phyloP scores from a whole-genome alignment of 1,284 basidiomycete species.

The Trichosporon ovoides region DNA sequence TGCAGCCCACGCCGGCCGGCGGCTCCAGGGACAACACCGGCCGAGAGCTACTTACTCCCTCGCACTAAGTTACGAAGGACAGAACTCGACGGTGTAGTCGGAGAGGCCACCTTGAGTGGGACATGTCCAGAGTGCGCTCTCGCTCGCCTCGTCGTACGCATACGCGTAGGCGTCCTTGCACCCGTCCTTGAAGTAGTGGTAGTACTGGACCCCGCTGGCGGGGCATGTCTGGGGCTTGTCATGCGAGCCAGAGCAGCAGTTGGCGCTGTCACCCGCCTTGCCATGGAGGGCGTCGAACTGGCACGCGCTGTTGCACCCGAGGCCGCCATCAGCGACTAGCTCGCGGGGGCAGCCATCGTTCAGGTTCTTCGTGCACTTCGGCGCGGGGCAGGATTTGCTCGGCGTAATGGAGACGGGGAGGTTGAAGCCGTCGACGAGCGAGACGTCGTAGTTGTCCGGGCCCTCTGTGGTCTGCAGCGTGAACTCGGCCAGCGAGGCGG shows the following conservation, averaged over 20 bases:
- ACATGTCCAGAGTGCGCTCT: slow-evolving; percentile 29
- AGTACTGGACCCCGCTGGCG: background rate
- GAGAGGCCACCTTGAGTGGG: background rate
- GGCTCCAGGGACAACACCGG: no score
- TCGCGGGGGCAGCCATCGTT: slow-evolving; percentile 25
- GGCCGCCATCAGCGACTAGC: background rate
- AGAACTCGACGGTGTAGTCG: slow-evolving; percentile 37
- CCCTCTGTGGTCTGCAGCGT: slow-evolving; percentile 13
- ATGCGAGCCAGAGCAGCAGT: background rate
- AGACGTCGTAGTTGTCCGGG: slow-evolving; percentile 9
- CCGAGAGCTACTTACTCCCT: no score
- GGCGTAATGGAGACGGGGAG: slow-evolving; percentile 16
- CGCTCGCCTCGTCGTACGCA: slow-evolving; percentile 33
- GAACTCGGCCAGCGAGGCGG: slow-evolving; percentile 33
- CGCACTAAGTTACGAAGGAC: slow-evolving; percentile 15
- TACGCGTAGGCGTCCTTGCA: slow-evolving; percentile 35
- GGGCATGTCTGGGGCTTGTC: background rate
- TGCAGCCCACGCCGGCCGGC: no score
- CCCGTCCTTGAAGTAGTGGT: slow-evolving; percentile 33
- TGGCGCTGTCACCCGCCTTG: background rate
- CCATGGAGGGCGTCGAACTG: background rate
- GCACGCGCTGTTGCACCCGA: background rate
- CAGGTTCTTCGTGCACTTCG: slow-evolving; percentile 27
- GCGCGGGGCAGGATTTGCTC: slow-evolving; percentile 17
- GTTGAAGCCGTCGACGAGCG: background rate